phyloP scores from a whole-genome alignment of 1,284 basidiomycete species.

The Ganoderma multipileum region DNA sequence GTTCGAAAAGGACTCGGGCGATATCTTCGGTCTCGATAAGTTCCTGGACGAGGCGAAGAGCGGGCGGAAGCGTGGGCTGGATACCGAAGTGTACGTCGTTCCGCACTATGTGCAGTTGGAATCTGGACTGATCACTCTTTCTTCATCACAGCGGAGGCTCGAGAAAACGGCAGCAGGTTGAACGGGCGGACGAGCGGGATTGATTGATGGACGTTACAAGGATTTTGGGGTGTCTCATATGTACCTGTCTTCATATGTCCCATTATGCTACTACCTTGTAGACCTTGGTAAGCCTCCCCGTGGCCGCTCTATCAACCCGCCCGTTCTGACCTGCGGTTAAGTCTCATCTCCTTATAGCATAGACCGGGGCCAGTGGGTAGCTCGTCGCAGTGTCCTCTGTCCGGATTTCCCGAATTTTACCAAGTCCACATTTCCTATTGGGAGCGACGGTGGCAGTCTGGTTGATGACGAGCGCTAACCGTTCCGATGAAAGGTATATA shows the following conservation, averaged over 20 bases:
- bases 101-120: neutral
- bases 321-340: neutral
- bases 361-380: neutral
- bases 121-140: conserved; percentile 25
- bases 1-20: conserved; percentile 96
- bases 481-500: neutral
- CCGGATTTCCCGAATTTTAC: neutral
- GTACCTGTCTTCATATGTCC: conserved; percentile 19
- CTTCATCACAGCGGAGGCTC: conserved; percentile 55
- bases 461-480: neutral
- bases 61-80: conserved; percentile 89
- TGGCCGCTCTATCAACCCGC: neutral
- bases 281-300: neutral
- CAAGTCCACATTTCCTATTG: neutral
- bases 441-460: neutral
- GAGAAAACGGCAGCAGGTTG: conserved; percentile 77
- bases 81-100: conserved; percentile 70
- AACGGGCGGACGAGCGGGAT: conserved; percentile 68
- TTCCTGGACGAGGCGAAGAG: conserved; percentile 98
- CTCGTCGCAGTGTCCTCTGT: neutral
- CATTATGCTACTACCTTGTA: conserved; percentile 29
- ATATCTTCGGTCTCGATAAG: conserved; percentile 98
- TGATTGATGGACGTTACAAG: conserved; percentile 19
- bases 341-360: neutral
- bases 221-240: conserved; percentile 9